A percentile compares a stretch with the other conserved stretches of the same genome.
phyloP scores from a whole-genome alignment of 345 rosid genomes.

The Gossypium ekmanianum region DNA sequence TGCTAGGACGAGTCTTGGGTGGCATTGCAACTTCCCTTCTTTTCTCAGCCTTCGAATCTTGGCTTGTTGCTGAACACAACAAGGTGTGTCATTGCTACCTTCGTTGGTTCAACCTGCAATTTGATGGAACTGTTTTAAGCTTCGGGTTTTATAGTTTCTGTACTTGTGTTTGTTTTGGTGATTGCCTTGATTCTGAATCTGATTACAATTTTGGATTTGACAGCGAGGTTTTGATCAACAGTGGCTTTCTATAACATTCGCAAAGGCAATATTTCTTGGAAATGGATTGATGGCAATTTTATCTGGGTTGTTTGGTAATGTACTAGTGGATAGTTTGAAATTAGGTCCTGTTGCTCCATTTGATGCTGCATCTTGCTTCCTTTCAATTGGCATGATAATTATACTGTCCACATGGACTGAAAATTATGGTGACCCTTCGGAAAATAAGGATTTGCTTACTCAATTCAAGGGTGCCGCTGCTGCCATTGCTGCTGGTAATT shows the following conservation, averaged over 20 bases:
- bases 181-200: background rate
- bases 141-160: no score
- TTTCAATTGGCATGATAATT: slow-evolving; percentile 60
- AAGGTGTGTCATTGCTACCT: slow-evolving; percentile 36
- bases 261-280: slow-evolving; percentile 72
- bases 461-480: slow-evolving; percentile 65
- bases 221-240: slow-evolving; percentile 69
- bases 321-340: slow-evolving; percentile 50
- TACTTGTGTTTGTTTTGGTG: background rate
- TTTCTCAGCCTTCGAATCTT: slow-evolving; percentile 75
- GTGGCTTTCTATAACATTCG: slow-evolving; percentile 70
- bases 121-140: no score
- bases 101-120: background rate
- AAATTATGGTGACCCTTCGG: slow-evolving; percentile 67
- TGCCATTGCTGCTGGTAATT: slow-evolving; percentile 64
- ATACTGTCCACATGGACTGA: slow-evolving; percentile 60
- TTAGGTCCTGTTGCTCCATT: slow-evolving; percentile 72
- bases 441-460: slow-evolving; percentile 52
- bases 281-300: slow-evolving; percentile 64
- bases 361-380: slow-evolving; percentile 72
- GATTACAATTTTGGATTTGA: slow-evolving; percentile 13
- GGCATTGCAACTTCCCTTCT: slow-evolving; percentile 76
- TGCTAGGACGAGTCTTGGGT: slow-evolving; percentile 71
- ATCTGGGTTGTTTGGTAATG: slow-evolving; percentile 58
- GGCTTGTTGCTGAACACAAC: slow-evolving; percentile 84